These are phyloP conservation scores for Termitomyces sp. DNA, from an alignment of 768 basidiomycete species.

Conservation along the genomic window DNA sequence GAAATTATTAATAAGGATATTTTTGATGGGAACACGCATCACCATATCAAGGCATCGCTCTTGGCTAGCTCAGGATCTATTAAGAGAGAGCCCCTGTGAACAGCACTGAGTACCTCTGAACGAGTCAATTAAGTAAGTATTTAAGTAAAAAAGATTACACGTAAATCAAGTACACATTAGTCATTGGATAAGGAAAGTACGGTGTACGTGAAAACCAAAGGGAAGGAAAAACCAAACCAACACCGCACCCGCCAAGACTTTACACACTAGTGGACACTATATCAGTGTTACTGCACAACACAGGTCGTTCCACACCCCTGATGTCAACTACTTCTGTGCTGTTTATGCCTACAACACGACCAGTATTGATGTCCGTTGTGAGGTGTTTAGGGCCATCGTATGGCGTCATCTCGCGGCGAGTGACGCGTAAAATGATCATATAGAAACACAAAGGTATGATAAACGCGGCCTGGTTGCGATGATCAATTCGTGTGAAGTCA, in stretches of 20 bases:
- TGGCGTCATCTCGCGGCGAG: neutral
- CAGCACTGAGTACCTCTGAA: neutral
- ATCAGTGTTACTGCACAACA: too few species aligned
- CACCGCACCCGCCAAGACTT: too few species aligned
- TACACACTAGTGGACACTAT: too few species aligned
- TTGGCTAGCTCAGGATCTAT: neutral
- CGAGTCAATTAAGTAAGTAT: neutral
- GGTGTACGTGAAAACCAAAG: too few species aligned
- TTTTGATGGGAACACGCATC: too few species aligned
- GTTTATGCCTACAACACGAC: neutral
- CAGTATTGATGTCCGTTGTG: too few species aligned
- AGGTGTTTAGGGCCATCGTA: too few species aligned
- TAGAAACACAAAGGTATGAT: constrained; percentile 5
- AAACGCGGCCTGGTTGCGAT: neutral
- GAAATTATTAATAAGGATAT: neutral
- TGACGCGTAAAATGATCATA: neutral
- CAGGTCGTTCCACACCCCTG: neutral
- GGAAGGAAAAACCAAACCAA: too few species aligned
- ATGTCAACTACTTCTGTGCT: neutral
- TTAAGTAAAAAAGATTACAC: neutral
- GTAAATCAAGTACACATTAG: neutral
- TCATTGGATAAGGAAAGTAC: too few species aligned
- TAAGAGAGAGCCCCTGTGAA: neutral
- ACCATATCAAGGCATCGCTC: too few species aligned
- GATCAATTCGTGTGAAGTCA: neutral